Evolutionary conservation across 768 basidiomycete genomes (phyloP).

Genomic region (Termitomyces titanicus): DNA sequence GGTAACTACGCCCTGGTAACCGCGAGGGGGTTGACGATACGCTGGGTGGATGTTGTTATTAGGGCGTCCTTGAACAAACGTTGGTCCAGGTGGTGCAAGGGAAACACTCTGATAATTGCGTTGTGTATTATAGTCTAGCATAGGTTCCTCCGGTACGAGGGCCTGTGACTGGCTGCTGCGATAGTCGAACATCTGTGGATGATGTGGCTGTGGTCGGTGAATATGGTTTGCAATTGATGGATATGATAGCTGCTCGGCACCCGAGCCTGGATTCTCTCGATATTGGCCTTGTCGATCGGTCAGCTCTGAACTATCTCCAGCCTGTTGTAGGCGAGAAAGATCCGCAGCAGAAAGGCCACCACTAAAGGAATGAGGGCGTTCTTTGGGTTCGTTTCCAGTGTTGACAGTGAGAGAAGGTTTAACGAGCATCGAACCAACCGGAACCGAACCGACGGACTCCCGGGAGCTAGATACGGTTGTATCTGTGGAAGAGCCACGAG

Average conservation of each 20-base stretch:
- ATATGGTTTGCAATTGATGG: conserved; percentile 63
- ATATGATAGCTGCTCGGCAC: conserved; percentile 51
- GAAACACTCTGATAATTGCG: conserved; percentile 43
- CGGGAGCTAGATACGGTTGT: conserved; percentile 60
- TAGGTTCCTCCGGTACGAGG: conserved; percentile 35
- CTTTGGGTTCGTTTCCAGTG: conserved; percentile 56
- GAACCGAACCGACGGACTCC: conserved; percentile 47
- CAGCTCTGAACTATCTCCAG: conserved; percentile 42
- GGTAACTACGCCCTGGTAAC: conserved; percentile 48
- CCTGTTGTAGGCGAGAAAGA: conserved; percentile 71
- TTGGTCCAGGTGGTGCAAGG: conserved; percentile 30
- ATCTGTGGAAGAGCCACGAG: conserved; percentile 81
- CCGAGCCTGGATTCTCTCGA: conserved; percentile 36
- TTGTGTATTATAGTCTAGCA: conserved; percentile 55
- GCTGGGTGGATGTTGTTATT: conserved; percentile 42
- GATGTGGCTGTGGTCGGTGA: conserved; percentile 48
- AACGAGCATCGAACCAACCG: conserved; percentile 55
- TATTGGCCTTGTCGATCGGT: conserved; percentile 42
- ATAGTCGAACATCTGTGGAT: conserved; percentile 50
- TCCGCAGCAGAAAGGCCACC: conserved; percentile 74
- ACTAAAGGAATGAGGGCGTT: conserved; percentile 79
- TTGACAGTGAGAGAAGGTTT: conserved; percentile 52
- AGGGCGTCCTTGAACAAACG: conserved; percentile 51
- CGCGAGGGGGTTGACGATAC: conserved; percentile 64
- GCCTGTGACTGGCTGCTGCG: conserved; percentile 35